Conservation (phyloP, 1,139 yeast genomes). For the Saccharomyces hybrid region DNA sequence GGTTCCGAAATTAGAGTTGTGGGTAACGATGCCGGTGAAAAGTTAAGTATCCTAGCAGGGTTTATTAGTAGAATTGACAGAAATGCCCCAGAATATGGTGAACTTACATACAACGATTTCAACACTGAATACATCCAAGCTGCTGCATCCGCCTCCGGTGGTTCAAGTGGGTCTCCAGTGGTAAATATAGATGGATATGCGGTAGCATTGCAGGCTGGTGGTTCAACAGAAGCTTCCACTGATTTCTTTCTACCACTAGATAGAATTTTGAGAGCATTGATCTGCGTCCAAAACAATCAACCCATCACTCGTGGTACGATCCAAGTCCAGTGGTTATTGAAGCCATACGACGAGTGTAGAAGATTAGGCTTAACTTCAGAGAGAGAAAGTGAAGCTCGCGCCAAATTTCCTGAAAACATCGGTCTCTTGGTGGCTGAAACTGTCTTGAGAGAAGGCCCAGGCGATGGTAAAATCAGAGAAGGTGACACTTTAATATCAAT, state of each 20-base stretch:
- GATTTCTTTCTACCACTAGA: constrained; percentile 85
- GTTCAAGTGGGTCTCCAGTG: constrained; percentile 93
- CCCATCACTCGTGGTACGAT: constrained; percentile 78
- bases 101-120: constrained; percentile 83
- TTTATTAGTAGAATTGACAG: constrained; percentile 85
- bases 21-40: constrained; percentile 96
- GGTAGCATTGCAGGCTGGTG: constrained; percentile 92
- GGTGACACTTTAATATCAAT: constrained; percentile 80
- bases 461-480: constrained; percentile 63
- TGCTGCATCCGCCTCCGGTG: constrained; percentile 93
- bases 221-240: constrained; percentile 83
- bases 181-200: constrained; percentile 80
- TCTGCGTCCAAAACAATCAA: constrained; percentile 51
- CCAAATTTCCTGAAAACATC: constrained; percentile 61
- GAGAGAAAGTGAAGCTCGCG: constrained; percentile 64
- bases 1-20: constrained; percentile 91
- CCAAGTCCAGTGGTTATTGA: constrained; percentile 82
- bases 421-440: constrained; percentile 83
- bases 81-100: constrained; percentile 92
- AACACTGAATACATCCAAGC: constrained; percentile 95
- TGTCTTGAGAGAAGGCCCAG: constrained; percentile 83
- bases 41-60: constrained; percentile 79
- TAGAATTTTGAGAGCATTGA: constrained; percentile 73
- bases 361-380: constrained; percentile 75
- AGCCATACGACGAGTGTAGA: constrained; percentile 86